Conservation (phyloP, 805 yeast genomes). For the Cyberlindnera subsufficiens region DNA sequence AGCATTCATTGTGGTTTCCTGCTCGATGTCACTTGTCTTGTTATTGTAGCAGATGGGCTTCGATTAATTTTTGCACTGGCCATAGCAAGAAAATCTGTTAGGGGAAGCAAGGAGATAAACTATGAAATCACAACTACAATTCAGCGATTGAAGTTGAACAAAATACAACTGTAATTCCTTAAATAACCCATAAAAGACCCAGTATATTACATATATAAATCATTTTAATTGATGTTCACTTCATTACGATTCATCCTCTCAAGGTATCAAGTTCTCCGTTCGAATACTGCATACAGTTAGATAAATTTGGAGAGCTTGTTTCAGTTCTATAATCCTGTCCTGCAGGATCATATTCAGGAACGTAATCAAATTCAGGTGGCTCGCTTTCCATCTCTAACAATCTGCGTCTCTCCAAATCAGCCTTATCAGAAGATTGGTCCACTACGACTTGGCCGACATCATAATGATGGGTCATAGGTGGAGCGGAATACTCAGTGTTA, state of each 20-base stretch:
- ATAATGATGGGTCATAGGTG: neutral
- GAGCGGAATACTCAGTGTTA: neutral
- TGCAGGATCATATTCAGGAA: constrained; percentile 18
- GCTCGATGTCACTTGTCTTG: neutral
- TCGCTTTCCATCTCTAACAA: constrained; percentile 34
- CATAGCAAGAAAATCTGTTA: no score
- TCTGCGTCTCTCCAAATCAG: constrained; percentile 33
- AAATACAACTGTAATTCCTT: no score
- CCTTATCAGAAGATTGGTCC: constrained; percentile 27
- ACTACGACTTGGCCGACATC: neutral
- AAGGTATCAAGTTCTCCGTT: neutral
- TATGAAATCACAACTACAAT: no score
- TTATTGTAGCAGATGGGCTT: no score
- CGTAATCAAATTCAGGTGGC: constrained; percentile 31
- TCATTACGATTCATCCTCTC: neutral
- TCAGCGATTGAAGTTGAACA: no score
- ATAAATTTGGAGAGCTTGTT: neutral
- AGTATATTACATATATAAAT: no score
- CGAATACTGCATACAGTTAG: neutral
- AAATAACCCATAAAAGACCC: no score
- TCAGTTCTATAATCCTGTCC: neutral
- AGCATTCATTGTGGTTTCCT: constrained; percentile 5
- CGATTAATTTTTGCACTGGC: no score
- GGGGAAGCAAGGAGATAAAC: no score
- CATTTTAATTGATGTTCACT: no score